Percentiles rank a stretch among this genome's conserved stretches.
These are phyloP conservation scores for Jatropha multifida DNA, from an alignment of 441 rosid species.

Conservation along the genomic window DNA sequence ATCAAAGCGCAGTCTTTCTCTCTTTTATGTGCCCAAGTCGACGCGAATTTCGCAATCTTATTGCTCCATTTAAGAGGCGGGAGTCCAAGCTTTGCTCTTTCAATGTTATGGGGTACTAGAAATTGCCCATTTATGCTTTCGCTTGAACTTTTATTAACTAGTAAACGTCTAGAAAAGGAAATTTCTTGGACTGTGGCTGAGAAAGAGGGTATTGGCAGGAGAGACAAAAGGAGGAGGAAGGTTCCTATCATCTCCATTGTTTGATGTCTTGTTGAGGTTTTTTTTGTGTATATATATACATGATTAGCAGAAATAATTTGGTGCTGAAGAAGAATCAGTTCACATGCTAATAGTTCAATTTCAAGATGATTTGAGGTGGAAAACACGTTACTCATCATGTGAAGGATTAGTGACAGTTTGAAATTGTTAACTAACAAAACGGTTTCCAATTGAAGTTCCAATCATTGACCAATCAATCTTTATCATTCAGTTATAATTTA, in stretches of 20 bases:
- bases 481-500: background rate
- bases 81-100: constrained; percentile 44
- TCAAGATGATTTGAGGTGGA: constrained; percentile 28
- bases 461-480: background rate
- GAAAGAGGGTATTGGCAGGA: constrained; percentile 2
- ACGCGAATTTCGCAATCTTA: constrained; percentile 43
- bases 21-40: constrained; percentile 40
- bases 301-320: background rate
- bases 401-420: background rate
- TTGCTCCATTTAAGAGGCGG: constrained; percentile 58
- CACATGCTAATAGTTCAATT: constrained; percentile 24
- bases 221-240: constrained; percentile 27
- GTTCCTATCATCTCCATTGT: constrained; percentile 8
- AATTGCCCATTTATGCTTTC: constrained; percentile 28
- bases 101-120: constrained; percentile 41
- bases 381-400: constrained; percentile 25
- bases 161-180: constrained; percentile 15
- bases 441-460: background rate
- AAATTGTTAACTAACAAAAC: background rate
- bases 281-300: background rate
- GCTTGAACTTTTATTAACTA: background rate
- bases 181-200: constrained; percentile 12
- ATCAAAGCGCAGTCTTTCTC: constrained; percentile 45
- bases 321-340: constrained; percentile 28
- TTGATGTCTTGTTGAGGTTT: too few relatives aligned